A percentile compares a stretch with the other conserved stretches of the same genome.
phyloP scores from a whole-genome alignment of 2,329 filamentous ascomycete genomes.

The Fusarium longipes region DNA sequence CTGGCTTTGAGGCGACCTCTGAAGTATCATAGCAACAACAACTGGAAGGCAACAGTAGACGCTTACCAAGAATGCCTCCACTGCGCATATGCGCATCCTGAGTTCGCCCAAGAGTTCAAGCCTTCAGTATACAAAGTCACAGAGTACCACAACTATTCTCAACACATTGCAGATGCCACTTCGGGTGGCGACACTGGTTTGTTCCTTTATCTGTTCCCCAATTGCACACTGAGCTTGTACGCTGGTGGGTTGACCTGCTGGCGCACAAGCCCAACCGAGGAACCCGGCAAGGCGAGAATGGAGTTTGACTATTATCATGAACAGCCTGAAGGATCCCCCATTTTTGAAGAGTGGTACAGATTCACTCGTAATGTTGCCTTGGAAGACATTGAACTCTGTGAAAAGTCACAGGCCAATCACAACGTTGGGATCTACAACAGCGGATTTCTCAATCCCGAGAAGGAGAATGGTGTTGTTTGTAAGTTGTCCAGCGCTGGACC shows the following conservation, averaged over 20 bases:
- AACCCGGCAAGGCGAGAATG: constrained; percentile 63
- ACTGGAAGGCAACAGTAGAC: constrained; percentile 48
- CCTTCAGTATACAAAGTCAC: constrained; percentile 66
- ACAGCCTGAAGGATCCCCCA: constrained; percentile 56
- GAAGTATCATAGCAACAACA: constrained; percentile 66
- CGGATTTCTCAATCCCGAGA: constrained; percentile 65
- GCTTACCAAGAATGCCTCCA: constrained; percentile 62
- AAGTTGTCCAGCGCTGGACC: background rate
- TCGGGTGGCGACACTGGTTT: constrained; percentile 63
- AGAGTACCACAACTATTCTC: constrained; percentile 66
- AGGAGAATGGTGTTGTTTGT: constrained; percentile 63
- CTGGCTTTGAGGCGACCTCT: constrained; percentile 64
- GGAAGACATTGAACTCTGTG: constrained; percentile 68
- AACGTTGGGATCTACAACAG: constrained; percentile 64
- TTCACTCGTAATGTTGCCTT: constrained; percentile 67
- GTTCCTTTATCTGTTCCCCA: constrained; percentile 69
- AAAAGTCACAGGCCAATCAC: constrained; percentile 65
- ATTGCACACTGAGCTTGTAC: constrained; percentile 66
- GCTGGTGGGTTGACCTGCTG: constrained; percentile 68
- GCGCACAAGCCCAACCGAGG: constrained; percentile 62
- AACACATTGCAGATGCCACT: constrained; percentile 61
- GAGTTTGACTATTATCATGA: constrained; percentile 69
- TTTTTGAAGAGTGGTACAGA: constrained; percentile 66
- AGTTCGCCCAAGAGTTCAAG: constrained; percentile 65
- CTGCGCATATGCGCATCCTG: constrained; percentile 68